Evolutionary conservation across 1,284 basidiomycete species (phyloP).

Genomic region (Lentinula novae-zelandiae): DNA sequence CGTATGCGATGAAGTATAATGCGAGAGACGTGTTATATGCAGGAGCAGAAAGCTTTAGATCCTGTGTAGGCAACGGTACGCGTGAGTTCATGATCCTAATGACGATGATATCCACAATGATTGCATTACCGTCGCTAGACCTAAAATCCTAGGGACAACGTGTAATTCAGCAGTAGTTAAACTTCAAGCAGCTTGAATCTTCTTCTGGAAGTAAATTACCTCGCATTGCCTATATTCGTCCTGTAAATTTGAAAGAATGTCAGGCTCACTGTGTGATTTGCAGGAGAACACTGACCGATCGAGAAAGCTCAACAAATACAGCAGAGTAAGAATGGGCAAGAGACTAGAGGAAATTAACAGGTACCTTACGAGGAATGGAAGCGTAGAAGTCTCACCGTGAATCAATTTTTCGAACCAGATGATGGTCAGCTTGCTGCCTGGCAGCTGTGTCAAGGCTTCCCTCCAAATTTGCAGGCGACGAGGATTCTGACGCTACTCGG

Average conservation of each 20-base stretch:
- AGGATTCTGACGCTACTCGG: neutral
- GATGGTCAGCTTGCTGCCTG: neutral
- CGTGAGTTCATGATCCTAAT: neutral
- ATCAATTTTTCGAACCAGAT: conserved; percentile 43
- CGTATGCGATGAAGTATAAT: conserved; percentile 65
- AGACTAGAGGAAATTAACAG: conserved; percentile 27
- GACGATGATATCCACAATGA: neutral
- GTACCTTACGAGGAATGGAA: neutral
- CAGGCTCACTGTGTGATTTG: neutral
- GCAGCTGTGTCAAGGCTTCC: neutral
- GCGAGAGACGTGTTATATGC: conserved; percentile 62
- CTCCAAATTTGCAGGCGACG: neutral
- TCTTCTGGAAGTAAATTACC: conserved; percentile 30
- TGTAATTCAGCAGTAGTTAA: neutral
- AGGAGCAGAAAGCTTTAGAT: conserved; percentile 40
- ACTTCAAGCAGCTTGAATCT: neutral
- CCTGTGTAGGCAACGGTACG: conserved; percentile 26
- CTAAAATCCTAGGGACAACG: conserved; percentile 36
- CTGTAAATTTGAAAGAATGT: conserved; percentile 23
- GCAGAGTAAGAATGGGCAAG: conserved; percentile 51
- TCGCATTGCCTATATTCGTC: conserved; percentile 69
- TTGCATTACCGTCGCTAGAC: conserved; percentile 35
- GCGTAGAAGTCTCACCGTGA: conserved; percentile 26
- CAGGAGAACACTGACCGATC: conserved; percentile 42
- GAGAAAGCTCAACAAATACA: conserved; percentile 68